Evolutionary conservation across 495 filamentous ascomycete genomes (phyloP).

Genomic region (Rostrohypoxylon terebratum): DNA sequence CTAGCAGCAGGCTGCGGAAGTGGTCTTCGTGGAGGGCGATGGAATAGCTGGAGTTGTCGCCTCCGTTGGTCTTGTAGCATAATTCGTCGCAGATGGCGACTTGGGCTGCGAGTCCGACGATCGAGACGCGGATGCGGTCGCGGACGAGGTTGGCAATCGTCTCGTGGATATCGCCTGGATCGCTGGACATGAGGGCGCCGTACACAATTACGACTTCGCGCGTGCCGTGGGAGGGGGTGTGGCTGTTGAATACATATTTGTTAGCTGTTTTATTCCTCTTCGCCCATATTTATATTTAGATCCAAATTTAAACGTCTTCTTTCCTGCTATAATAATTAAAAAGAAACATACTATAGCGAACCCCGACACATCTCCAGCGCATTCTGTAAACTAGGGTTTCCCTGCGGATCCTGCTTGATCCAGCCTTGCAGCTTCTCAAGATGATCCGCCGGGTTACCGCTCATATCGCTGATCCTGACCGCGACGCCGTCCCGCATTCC

Average conservation of each 20-base stretch:
- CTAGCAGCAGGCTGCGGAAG: conserved; percentile 88
- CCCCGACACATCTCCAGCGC: conserved; percentile 94
- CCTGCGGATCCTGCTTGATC: conserved; percentile 84
- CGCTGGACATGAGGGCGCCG: conserved; percentile 87
- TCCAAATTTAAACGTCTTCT: conserved; percentile 9
- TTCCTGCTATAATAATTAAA: conserved; percentile 32
- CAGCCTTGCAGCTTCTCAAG: conserved; percentile 76
- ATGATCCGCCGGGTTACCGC: conserved; percentile 90
- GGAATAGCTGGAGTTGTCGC: conserved; percentile 78
- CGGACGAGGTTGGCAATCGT: conserved; percentile 80
- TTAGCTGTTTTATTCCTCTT: conserved; percentile 8
- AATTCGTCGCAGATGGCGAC: conserved; percentile 93
- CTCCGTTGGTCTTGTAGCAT: conserved; percentile 84
- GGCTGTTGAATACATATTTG: conserved; percentile 59
- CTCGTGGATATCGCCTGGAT: conserved; percentile 94
- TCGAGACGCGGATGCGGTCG: conserved; percentile 85
- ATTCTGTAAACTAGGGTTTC: conserved; percentile 92
- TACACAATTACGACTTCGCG: conserved; percentile 92
- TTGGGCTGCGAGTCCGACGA: conserved; percentile 91
- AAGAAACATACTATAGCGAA: conserved; percentile 76
- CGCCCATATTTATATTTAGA: not conserved
- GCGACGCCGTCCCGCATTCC: conserved; percentile 94
- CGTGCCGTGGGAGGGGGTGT: conserved; percentile 92
- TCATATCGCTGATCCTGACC: conserved; percentile 85
- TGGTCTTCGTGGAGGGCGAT: conserved; percentile 90